Evolutionary conservation across 2,329 filamentous ascomycete species (phyloP).

Genomic region (Sporothrix pseudoabietina): DNA sequence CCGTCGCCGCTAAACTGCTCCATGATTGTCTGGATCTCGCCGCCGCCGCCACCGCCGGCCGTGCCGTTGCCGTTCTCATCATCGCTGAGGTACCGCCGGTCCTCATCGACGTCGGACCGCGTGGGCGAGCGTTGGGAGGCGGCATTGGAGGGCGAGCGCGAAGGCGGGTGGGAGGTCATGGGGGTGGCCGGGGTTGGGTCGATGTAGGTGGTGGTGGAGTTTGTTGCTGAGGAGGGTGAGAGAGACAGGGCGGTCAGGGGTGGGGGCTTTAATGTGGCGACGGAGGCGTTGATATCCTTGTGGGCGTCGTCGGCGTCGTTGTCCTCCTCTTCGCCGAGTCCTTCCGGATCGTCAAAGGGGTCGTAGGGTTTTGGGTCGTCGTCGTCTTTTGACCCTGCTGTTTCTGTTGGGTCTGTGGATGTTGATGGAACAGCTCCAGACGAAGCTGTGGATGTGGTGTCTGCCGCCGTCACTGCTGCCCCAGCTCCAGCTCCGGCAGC

Average conservation of each 20-base stretch:
- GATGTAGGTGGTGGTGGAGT: conserved; percentile 55
- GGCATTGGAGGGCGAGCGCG: conserved; percentile 61
- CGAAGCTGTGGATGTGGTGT: background rate
- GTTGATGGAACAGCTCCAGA: too few relatives aligned
- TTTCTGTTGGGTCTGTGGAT: background rate
- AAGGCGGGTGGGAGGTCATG: conserved; percentile 55
- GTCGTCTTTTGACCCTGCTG: background rate
- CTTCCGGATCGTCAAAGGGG: conserved; percentile 29
- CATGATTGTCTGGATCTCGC: conserved; percentile 97
- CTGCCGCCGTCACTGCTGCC: background rate
- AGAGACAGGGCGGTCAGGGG: conserved; percentile 50
- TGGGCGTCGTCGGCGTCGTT: background rate
- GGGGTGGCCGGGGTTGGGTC: conserved; percentile 63
- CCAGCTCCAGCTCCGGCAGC: background rate
- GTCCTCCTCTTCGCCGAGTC: background rate
- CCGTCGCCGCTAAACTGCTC: conserved; percentile 83
- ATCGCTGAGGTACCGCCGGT: conserved; percentile 59
- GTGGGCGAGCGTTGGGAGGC: conserved; percentile 55
- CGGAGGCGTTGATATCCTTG: conserved; percentile 42
- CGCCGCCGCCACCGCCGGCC: conserved; percentile 42
- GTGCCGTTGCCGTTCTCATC: conserved; percentile 47
- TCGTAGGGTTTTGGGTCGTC: conserved; percentile 20
- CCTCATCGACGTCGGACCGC: conserved; percentile 56
- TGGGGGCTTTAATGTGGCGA: conserved; percentile 53
- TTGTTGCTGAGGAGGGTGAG: conserved; percentile 49